Conservation (phyloP, 2,329 filamentous ascomycete species). For the Drechslerella coelobrocha region DNA sequence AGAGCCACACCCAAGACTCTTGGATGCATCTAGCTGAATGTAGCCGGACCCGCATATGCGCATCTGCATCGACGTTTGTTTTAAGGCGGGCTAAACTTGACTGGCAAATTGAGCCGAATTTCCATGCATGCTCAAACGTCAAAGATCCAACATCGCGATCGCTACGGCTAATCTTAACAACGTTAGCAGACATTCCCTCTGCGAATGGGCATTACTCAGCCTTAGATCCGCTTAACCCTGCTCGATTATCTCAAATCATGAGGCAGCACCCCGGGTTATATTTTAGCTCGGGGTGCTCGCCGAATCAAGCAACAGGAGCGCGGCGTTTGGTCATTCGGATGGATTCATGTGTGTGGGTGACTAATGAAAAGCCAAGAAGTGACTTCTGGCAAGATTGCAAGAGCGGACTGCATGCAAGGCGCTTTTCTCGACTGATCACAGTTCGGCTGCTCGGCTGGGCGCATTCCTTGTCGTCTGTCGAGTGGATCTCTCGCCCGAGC, state of each 20-base stretch:
- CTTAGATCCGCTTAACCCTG: slow-evolving; percentile 36
- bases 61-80: no score
- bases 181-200: no score
- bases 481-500: slow-evolving; percentile 7
- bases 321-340: no score
- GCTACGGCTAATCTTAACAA: no score
- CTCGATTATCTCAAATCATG: slow-evolving; percentile 45
- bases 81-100: no score
- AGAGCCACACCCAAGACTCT: neutral
- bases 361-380: slow-evolving; percentile 26
- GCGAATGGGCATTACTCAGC: slow-evolving; percentile 49
- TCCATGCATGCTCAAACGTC: no score
- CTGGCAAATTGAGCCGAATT: no score
- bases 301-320: slow-evolving; percentile 17
- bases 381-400: no score
- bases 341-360: slow-evolving; percentile 28
- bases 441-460: slow-evolving; percentile 10
- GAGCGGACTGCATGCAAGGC: no score
- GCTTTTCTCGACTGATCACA: slow-evolving; percentile 9
- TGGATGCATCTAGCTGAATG: no score
- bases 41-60: no score
- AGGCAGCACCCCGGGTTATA: slow-evolving; percentile 27
- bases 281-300: slow-evolving; percentile 38
- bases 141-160: no score
- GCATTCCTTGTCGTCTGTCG: neutral